Evolutionary conservation across 2,329 filamentous ascomycete species (phyloP).

Genomic region (Colletotrichum theobromicola): DNA sequence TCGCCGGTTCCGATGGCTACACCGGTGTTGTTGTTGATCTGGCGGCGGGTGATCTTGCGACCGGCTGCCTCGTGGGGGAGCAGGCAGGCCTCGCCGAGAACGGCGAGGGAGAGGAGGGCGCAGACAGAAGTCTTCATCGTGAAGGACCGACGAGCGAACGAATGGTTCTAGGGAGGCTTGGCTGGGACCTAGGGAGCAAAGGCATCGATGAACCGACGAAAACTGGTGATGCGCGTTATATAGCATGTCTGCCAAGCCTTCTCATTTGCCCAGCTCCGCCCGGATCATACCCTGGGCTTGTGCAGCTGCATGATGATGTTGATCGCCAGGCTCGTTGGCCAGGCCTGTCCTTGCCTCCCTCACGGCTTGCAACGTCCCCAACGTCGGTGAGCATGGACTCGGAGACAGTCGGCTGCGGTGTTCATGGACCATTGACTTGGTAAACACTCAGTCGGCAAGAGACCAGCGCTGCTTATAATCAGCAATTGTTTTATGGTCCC

Average conservation of each 20-base stretch:
- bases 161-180: background rate
- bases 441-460: background rate
- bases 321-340: background rate
- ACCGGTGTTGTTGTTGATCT: slow-evolving; percentile 27
- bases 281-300: background rate
- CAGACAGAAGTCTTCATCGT: slow-evolving; percentile 32
- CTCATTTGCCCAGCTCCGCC: background rate
- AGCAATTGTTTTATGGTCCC: background rate
- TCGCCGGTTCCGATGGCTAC: slow-evolving; percentile 47
- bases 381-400: background rate
- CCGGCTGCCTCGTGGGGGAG: slow-evolving; percentile 39
- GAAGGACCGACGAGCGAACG: background rate
- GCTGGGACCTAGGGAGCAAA: background rate
- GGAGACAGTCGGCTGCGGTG: background rate
- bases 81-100: slow-evolving; percentile 37
- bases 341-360: background rate
- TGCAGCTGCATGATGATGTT: slow-evolving; percentile 4
- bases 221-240: background rate
- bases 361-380: background rate
- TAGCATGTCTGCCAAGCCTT: background rate
- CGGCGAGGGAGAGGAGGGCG: slow-evolving; percentile 25
- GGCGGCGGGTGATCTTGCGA: slow-evolving; percentile 18
- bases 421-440: background rate
- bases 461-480: background rate
- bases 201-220: background rate